phyloP scores from a whole-genome alignment of 2,329 filamentous ascomycete species.

The Colletotrichum aenigma region DNA sequence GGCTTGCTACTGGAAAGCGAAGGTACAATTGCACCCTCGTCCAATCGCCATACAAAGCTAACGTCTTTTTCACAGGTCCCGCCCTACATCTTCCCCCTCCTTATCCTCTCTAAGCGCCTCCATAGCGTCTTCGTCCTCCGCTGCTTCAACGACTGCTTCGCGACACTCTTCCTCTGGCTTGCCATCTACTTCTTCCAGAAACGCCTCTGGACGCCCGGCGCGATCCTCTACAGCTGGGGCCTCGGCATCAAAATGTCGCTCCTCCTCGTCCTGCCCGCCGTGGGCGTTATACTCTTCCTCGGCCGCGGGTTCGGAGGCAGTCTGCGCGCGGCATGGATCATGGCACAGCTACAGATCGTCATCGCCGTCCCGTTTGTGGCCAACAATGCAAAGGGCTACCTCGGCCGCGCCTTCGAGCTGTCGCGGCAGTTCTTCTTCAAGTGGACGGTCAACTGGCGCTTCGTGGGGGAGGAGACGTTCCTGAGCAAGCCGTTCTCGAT shows the following conservation, averaged over 20 bases:
- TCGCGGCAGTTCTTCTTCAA: conserved; percentile 91
- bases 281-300: conserved; percentile 78
- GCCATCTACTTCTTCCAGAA: conserved; percentile 81
- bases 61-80: conserved; percentile 61
- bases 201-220: conserved; percentile 74
- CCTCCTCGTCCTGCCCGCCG: conserved; percentile 79
- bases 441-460: conserved; percentile 99
- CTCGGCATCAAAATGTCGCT: conserved; percentile 96
- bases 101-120: conserved; percentile 87
- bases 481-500: conserved; percentile 72
- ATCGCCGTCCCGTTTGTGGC: conserved; percentile 71
- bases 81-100: conserved; percentile 83
- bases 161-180: conserved; percentile 80
- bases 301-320: conserved; percentile 70
- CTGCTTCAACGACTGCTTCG: conserved; percentile 95
- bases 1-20: conserved; percentile 78
- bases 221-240: conserved; percentile 75
- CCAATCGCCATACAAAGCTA: neutral
- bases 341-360: conserved; percentile 77
- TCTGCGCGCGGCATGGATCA: conserved; percentile 72
- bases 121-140: conserved; percentile 93
- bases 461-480: conserved; percentile 84
- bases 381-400: conserved; percentile 71
- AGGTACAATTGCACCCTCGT: conserved; percentile 48
- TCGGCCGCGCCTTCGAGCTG: conserved; percentile 86